These are phyloP conservation scores for Biscogniauxia marginata DNA, from an alignment of 2,329 filamentous ascomycete species.

Conservation along the genomic window DNA sequence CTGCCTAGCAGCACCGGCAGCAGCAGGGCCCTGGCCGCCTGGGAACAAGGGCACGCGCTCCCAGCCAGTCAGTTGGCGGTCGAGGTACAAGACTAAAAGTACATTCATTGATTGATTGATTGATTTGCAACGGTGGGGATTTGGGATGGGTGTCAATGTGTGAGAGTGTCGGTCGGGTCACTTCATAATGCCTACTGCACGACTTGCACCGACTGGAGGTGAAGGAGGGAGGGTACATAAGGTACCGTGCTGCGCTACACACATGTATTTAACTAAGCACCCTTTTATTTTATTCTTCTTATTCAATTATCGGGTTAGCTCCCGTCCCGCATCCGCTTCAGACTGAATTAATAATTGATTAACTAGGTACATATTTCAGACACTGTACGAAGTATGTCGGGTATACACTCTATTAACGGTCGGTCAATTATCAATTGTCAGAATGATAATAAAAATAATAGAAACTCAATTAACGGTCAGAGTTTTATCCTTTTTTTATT, in stretches of 20 bases:
- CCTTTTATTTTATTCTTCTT: not conserved
- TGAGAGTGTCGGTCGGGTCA: not conserved
- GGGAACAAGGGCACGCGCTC: not conserved
- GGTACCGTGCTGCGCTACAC: no score
- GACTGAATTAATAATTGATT: not conserved
- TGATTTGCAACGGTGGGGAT: not conserved
- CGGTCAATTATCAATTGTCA: no score
- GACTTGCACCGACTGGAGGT: no score
- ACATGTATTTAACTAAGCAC: not conserved
- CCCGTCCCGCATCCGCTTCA: not conserved
- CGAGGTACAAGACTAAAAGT: not conserved
- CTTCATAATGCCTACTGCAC: not conserved
- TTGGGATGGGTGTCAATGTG: not conserved
- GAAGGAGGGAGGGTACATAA: no score
- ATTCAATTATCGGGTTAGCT: not conserved
- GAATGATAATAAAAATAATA: no score
- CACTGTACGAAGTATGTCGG: no score
- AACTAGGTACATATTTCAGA: no score
- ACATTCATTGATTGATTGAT: not conserved
- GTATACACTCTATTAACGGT: no score
- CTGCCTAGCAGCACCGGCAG: no score
- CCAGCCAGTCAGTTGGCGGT: not conserved
- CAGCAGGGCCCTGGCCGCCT: not conserved
- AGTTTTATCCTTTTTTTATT: no score
- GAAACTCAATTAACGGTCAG: no score